These are phyloP conservation scores for Bipolaris zeicola DNA, from an alignment of 2,329 filamentous ascomycete genomes.

Conservation along the genomic window DNA sequence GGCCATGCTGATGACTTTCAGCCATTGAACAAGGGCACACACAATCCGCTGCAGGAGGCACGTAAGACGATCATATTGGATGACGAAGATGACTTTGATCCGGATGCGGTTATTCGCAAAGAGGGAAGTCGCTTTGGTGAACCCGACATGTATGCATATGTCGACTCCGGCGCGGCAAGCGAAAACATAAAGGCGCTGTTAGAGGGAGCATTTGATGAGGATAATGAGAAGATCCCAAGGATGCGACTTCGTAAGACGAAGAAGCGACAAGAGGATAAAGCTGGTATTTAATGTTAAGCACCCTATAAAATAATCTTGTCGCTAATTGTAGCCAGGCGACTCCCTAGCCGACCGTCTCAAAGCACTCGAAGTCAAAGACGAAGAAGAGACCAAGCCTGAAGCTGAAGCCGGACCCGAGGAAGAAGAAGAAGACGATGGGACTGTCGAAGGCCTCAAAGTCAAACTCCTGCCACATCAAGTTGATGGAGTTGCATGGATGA, in stretches of 20 bases:
- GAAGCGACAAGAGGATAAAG: constrained; percentile 44
- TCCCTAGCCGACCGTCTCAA: constrained; percentile 53
- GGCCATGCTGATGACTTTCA: constrained; percentile 50
- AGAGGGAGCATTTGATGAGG: constrained; percentile 79
- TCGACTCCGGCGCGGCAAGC: constrained; percentile 72
- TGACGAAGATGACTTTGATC: constrained; percentile 55
- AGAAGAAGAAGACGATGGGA: constrained; percentile 63
- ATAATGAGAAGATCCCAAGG: constrained; percentile 62
- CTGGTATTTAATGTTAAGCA: constrained; percentile 1
- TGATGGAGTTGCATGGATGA: constrained; percentile 95
- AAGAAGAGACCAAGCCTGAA: constrained; percentile 58
- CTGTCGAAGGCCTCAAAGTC: constrained; percentile 81
- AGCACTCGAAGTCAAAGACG: constrained; percentile 52
- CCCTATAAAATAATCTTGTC: background rate
- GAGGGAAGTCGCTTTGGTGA: constrained; percentile 58
- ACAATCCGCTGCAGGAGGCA: constrained; percentile 36
- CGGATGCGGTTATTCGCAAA: constrained; percentile 53
- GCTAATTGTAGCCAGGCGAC: constrained; percentile 19
- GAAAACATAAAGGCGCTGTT: constrained; percentile 82
- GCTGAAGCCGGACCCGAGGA: constrained; percentile 45
- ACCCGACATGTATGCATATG: constrained; percentile 64
- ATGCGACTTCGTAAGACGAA: constrained; percentile 54
- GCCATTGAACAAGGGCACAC: constrained; percentile 41
- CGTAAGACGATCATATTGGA: constrained; percentile 50
- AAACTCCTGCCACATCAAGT: constrained; percentile 92